Evolutionary conservation across 495 filamentous ascomycete species (phyloP).

Genomic region (Penicillium macrosclerotiorum): DNA sequence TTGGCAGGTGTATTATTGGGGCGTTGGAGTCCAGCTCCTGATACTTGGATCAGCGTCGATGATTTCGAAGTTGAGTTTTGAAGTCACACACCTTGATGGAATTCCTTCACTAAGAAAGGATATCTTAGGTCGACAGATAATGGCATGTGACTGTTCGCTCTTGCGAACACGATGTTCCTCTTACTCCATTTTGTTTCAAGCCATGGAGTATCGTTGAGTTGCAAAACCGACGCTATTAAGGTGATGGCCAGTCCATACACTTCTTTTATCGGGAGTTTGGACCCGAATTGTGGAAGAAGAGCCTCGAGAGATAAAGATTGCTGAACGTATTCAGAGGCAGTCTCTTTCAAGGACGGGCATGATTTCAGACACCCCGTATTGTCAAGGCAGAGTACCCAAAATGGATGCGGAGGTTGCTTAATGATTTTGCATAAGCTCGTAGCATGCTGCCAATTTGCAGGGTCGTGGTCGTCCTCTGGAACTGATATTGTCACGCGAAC

Average conservation of each 20-base stretch:
- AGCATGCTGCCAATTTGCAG: neutral
- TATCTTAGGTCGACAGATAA: neutral
- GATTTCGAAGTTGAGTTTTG: neutral
- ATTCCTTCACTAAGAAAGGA: neutral
- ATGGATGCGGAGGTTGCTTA: neutral
- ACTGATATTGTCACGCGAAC: neutral
- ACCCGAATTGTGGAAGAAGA: neutral
- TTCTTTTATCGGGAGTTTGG: neutral
- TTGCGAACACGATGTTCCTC: neutral
- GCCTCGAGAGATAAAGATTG: neutral
- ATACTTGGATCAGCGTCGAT: neutral
- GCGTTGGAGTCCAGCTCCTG: neutral
- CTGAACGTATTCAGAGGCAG: neutral
- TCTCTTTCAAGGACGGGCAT: neutral
- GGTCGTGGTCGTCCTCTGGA: neutral
- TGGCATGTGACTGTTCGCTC: neutral
- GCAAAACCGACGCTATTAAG: neutral
- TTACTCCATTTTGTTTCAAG: neutral
- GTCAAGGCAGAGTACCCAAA: neutral
- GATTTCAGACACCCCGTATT: neutral
- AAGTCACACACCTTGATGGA: neutral
- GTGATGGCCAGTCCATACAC: neutral
- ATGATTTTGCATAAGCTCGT: neutral
- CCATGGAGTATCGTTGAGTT: neutral
- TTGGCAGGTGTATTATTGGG: neutral